A percentile compares a stretch with the other conserved stretches of the same genome.
Conservation (phyloP, 768 basidiomycete genomes). For the Fomitopsis serialis region DNA sequence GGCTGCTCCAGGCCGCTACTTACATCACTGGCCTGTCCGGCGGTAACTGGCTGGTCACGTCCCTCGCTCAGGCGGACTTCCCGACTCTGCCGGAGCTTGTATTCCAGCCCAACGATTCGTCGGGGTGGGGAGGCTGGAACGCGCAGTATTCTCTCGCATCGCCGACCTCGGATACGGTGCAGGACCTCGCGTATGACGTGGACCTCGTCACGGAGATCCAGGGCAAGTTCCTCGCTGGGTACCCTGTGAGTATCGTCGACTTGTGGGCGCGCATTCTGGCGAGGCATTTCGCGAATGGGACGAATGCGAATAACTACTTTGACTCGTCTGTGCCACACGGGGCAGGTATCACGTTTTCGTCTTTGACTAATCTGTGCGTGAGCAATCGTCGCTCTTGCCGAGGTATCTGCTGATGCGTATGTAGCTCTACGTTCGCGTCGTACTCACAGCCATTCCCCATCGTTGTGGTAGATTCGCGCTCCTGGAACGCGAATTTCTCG, state of each 20-base stretch:
- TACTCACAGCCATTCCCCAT: slow-evolving; percentile 55
- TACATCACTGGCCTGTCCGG: slow-evolving; percentile 53
- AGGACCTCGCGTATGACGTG: slow-evolving; percentile 47
- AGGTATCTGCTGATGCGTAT: neutral
- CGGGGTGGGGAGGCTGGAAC: slow-evolving; percentile 49
- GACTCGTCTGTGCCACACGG: slow-evolving; percentile 56
- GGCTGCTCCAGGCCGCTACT: slow-evolving; percentile 45
- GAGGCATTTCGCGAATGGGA: slow-evolving; percentile 72
- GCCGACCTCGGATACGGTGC: slow-evolving; percentile 44
- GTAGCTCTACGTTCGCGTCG: neutral
- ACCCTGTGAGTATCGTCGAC: slow-evolving; percentile 40
- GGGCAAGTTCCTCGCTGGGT: slow-evolving; percentile 43
- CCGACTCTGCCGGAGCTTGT: slow-evolving; percentile 52
- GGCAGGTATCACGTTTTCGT: slow-evolving; percentile 66
- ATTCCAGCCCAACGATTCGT: slow-evolving; percentile 45
- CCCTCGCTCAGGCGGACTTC: slow-evolving; percentile 60
- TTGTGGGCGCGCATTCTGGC: slow-evolving; percentile 61
- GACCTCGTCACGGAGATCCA: slow-evolving; percentile 49
- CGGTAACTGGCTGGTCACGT: slow-evolving; percentile 65
- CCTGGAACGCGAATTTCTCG: slow-evolving; percentile 36
- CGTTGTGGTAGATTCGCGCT: slow-evolving; percentile 49
- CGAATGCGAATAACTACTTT: slow-evolving; percentile 52
- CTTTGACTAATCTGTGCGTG: slow-evolving; percentile 34
- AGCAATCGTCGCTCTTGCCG: neutral
- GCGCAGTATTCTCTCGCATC: slow-evolving; percentile 36